Percentiles rank a stretch among this genome's conserved stretches.
These are phyloP conservation scores for Fusarium acutatum DNA, from an alignment of 2,329 filamentous ascomycete genomes.

Conservation along the genomic window DNA sequence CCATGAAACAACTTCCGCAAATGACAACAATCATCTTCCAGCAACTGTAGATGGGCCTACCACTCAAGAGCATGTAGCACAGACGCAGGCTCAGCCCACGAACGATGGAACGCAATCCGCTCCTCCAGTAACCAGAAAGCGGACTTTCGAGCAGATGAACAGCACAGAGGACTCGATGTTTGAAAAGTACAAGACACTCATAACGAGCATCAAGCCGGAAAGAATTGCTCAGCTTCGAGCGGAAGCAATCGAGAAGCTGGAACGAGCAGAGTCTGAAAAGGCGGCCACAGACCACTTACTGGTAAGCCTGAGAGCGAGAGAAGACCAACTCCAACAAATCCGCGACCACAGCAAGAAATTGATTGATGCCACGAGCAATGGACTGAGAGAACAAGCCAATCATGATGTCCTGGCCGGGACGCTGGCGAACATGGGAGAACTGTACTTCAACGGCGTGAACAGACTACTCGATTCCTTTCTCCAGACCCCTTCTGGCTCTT, in stretches of 20 bases:
- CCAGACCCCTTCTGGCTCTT: background rate
- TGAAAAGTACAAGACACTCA: background rate
- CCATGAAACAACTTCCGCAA: rapidly evolving
- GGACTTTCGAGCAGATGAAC: background rate
- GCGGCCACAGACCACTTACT: background rate
- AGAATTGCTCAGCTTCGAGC: background rate
- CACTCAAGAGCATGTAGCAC: background rate
- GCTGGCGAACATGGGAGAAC: background rate
- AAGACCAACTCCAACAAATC: background rate
- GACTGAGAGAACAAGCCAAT: background rate
- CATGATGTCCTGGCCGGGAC: background rate
- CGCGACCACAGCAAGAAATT: background rate
- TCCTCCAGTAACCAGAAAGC: background rate
- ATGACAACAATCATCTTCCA: no score
- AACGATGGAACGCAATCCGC: no score
- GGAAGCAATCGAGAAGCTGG: background rate
- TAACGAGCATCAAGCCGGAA: background rate
- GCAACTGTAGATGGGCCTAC: no score
- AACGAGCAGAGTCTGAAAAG: background rate
- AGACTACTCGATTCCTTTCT: background rate
- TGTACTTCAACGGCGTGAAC: background rate
- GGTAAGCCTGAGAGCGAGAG: background rate
- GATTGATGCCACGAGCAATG: background rate
- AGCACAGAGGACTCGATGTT: rapidly evolving
- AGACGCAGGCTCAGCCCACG: background rate